phyloP scores from a whole-genome alignment of 2,329 filamentous ascomycete genomes.

The Diaporthe citriasiana region DNA sequence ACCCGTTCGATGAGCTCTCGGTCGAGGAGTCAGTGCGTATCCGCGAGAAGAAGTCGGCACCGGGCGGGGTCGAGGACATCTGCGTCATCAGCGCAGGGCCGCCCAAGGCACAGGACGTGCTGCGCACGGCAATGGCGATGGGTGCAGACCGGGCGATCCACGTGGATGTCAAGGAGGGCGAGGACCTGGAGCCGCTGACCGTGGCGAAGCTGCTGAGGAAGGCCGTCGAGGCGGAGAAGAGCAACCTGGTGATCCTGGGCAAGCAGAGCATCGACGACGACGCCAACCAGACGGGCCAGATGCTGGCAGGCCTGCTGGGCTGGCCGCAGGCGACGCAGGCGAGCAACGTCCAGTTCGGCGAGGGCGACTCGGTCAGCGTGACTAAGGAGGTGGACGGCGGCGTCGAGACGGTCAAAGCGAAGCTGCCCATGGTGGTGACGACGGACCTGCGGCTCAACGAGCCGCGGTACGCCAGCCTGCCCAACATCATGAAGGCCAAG shows the following conservation, averaged over 20 bases:
- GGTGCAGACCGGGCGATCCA: conserved; percentile 93
- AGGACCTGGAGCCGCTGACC: conserved; percentile 87
- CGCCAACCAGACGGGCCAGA: conserved; percentile 95
- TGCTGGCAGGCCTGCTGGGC: conserved; percentile 91
- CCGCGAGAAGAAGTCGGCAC: conserved; percentile 84
- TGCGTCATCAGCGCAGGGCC: conserved; percentile 91
- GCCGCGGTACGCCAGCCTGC: conserved; percentile 93
- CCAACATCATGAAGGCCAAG: conserved; percentile 99
- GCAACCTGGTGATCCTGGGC: conserved; percentile 92
- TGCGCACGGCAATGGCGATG: conserved; percentile 99
- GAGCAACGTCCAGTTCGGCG: conserved; percentile 82
- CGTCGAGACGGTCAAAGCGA: conserved; percentile 87
- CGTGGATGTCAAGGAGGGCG: conserved; percentile 82
- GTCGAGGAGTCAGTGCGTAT: conserved; percentile 96
- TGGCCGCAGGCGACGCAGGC: conserved; percentile 98
- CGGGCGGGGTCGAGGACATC: conserved; percentile 88
- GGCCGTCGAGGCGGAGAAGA: conserved; percentile 85
- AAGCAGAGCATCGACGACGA: conserved; percentile 99
- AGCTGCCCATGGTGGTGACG: conserved; percentile 93
- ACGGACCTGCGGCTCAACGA: conserved; percentile 95
- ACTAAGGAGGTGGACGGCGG: conserved; percentile 96
- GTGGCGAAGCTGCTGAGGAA: conserved; percentile 90
- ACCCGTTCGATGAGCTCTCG: conserved; percentile 98
- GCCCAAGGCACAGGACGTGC: conserved; percentile 86
- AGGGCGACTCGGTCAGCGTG: conserved; percentile 79